phyloP scores from a whole-genome alignment of 1,139 yeast species.

The Kazachstania sp. region DNA sequence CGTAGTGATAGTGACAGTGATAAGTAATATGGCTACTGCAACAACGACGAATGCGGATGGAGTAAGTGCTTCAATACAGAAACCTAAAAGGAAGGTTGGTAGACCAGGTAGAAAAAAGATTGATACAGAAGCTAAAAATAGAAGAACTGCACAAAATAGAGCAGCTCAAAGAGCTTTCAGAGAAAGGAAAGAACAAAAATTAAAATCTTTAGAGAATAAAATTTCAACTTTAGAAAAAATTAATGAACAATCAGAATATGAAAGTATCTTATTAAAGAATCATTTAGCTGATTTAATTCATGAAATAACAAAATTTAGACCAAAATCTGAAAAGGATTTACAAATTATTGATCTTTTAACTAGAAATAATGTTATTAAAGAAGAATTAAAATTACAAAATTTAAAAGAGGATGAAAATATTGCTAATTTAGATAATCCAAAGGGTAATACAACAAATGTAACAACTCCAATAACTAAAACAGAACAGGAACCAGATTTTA shows the following conservation, averaged over 20 bases:
- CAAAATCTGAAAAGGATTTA: constrained; percentile 3
- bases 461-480: not conserved
- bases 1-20: too few species aligned
- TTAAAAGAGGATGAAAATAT: constrained; percentile 1
- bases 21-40: too few species aligned
- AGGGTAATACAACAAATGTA: not conserved
- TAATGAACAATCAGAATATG: constrained; percentile 54
- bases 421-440: constrained; percentile 1
- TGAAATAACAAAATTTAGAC: constrained; percentile 6
- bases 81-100: constrained; percentile 25
- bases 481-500: not conserved
- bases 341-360: constrained; percentile 1
- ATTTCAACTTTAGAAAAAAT: constrained; percentile 64
- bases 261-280: constrained; percentile 61
- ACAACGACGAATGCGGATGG: not conserved
- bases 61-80: not conserved
- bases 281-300: constrained; percentile 57
- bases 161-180: constrained; percentile 97
- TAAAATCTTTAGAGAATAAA: constrained; percentile 78
- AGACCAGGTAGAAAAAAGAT: constrained; percentile 69
- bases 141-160: constrained; percentile 92
- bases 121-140: constrained; percentile 70
- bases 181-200: constrained; percentile 81
- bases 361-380: not conserved
- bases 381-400: constrained; percentile 1